Evolutionary conservation across 306 rosid genomes (phyloP), one percentile per base, ranked within the genome.

Genomic region (Prunus persica): DNA sequence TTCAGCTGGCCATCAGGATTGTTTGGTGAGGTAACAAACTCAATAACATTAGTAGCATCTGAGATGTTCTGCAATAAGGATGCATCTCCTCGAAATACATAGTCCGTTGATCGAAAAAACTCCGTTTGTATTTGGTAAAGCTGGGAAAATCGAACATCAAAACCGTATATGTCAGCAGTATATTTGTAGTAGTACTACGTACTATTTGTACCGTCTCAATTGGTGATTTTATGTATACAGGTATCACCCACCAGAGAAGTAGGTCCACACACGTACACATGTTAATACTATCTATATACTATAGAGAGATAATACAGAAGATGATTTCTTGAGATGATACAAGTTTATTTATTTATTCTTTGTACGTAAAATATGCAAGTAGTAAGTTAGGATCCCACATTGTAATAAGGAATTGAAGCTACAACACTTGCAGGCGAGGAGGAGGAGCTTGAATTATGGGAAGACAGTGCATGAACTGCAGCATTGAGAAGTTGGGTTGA

Each of bases 21-120:
- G 69, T 79, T 89, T 47, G 93, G 93, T 72, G 93, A 85, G 43
- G 90, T 84, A 8, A 89, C 93, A 27, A 89, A 81, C 79, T 86
- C 90, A 51, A 89, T 79, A 13, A 86, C 69, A 19, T 61, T 24
- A 11, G 0, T 18, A 6, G 10, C 32, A 67, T 71, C 45, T 22
- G 86, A 28, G 1, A 11, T 61, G 76, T 77, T 84, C 60, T 28
- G 60, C 90, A 89, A 69, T 7, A 20, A 68, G 2, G 83, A 84
- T n/a, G 83, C 82, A 6, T 86, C 88, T 54, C 88, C 90, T 24
- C 45, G 81, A 49, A 74, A 88, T 45, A 46, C 62, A 15, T 32
- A 84, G 20, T 80, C 65, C 67, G 12, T 4, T 6, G 87, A 76
- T 19, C 72, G 55, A 25, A 84, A 86, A 34, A 72, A 25, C 51